A percentile compares a stretch with the other conserved stretches of the same genome.
Conservation (phyloP, 2,329 filamentous ascomycete species). For the Aspergillus ustus region DNA sequence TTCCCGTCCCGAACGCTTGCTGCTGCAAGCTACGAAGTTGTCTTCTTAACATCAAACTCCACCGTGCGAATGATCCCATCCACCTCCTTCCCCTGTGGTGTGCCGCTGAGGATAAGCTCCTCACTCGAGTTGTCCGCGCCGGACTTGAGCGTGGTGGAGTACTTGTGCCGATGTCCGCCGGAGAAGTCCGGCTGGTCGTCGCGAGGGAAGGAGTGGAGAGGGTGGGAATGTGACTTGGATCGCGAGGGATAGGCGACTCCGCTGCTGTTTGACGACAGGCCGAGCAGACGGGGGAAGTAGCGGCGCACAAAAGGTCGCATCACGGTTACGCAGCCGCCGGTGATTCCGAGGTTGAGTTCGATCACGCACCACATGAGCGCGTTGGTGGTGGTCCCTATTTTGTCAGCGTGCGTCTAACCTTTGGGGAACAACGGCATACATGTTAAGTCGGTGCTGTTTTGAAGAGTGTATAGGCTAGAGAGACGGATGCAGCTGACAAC, state of each 20-base stretch:
- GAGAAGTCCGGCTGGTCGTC: slow-evolving; percentile 26
- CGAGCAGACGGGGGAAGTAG: slow-evolving; percentile 34
- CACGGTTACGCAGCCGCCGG: slow-evolving; percentile 34
- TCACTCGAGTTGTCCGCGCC: slow-evolving; percentile 28
- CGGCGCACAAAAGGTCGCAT: slow-evolving; percentile 34
- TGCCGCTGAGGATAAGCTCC: slow-evolving; percentile 28
- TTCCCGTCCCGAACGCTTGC: not conserved
- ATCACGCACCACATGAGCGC: slow-evolving; percentile 35
- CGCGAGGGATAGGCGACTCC: slow-evolving; percentile 17
- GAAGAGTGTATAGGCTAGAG: slow-evolving; percentile 26
- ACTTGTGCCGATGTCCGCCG: slow-evolving; percentile 23
- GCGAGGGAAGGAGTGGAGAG: slow-evolving; percentile 29
- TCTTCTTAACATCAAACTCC: slow-evolving; percentile 33
- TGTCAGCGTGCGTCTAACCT: not conserved
- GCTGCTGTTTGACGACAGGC: slow-evolving; percentile 27
- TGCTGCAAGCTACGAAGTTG: not conserved
- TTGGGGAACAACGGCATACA: slow-evolving; percentile 20
- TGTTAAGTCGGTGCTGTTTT: slow-evolving; percentile 31
- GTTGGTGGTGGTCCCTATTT: slow-evolving; percentile 28
- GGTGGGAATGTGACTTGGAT: slow-evolving; percentile 28
- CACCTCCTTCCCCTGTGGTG: not conserved
- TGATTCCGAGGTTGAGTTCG: slow-evolving; percentile 36
- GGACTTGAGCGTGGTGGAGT: slow-evolving; percentile 27
- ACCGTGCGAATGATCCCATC: slow-evolving; percentile 34
- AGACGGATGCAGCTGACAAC: slow-evolving; percentile 37